Conservation (phyloP, 1,284 basidiomycete species). For the Coniferiporia weirii region DNA sequence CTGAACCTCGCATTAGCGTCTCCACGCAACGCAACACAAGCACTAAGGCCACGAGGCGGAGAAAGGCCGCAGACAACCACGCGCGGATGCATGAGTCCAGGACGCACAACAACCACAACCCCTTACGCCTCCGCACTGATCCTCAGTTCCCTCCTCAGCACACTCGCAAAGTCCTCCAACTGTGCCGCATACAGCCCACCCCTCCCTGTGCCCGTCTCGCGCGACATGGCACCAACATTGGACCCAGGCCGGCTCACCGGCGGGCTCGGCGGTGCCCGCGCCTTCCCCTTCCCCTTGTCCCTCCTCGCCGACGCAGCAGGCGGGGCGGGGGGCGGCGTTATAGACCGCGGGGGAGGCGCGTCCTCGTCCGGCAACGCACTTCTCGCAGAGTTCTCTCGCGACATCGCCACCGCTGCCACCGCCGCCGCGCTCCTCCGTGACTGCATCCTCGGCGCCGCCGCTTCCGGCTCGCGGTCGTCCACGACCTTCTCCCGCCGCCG, state of each 20-base stretch:
- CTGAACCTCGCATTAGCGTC: too few relatives aligned
- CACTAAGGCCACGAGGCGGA: too few relatives aligned
- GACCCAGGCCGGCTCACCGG: too few relatives aligned
- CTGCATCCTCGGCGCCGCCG: not conserved
- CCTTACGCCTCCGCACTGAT: conserved; percentile 13
- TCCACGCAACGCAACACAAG: too few relatives aligned
- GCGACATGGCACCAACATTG: too few relatives aligned
- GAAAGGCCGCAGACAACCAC: too few relatives aligned
- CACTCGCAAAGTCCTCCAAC: conserved; percentile 14
- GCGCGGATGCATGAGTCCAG: not conserved
- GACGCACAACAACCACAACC: too few relatives aligned
- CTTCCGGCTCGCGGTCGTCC: conserved; percentile 16
- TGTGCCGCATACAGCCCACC: conserved; percentile 12
- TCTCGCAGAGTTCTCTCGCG: conserved; percentile 3
- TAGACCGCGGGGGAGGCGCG: conserved; percentile 6
- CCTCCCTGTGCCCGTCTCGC: too few relatives aligned
- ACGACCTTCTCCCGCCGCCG: not conserved
- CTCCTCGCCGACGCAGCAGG: not conserved
- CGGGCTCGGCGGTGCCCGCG: conserved; percentile 8
- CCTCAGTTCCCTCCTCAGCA: conserved; percentile 13
- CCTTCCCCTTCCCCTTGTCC: conserved; percentile 17
- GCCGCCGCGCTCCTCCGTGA: not conserved
- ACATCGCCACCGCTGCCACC: not conserved
- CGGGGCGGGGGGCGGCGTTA: not conserved
- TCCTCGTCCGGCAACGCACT: conserved; percentile 14